phyloP scores from a whole-genome alignment of 148 eudicot genomes.

The Fallopia convolvulus region DNA sequence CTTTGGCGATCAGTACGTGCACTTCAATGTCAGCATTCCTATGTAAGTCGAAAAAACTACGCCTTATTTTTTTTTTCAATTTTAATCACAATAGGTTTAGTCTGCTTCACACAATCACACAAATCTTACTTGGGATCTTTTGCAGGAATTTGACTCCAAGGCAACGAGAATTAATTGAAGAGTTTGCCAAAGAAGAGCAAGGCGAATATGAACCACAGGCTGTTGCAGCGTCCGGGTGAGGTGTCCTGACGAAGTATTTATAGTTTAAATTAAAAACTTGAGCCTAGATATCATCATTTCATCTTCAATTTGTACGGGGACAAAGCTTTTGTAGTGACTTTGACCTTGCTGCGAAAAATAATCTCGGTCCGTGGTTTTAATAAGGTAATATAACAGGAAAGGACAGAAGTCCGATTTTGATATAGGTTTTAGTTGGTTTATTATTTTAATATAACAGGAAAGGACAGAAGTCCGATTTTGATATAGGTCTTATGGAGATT shows the following conservation, averaged over 20 bases:
- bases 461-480: too few relatives aligned
- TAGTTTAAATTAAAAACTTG: background rate
- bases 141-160: conserved; percentile 67
- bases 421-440: too few relatives aligned
- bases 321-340: background rate
- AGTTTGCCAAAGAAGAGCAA: conserved; percentile 80
- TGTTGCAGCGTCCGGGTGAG: conserved; percentile 62
- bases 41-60: conserved; percentile 35
- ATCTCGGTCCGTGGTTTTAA: background rate
- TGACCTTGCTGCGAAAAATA: background rate
- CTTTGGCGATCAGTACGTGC: conserved; percentile 85
- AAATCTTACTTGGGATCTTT: background rate
- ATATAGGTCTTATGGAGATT: too few relatives aligned
- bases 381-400: background rate
- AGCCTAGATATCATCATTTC: background rate
- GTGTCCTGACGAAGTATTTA: background rate
- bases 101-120: background rate
- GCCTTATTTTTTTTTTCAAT: background rate
- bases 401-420: too few relatives aligned
- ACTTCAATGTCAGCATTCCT: conserved; percentile 90
- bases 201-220: conserved; percentile 50
- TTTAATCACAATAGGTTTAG: background rate
- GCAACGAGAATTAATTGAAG: conserved; percentile 83
- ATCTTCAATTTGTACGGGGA: background rate
- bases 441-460: background rate